Base-by-base conservation (phyloP, 768 basidiomycete genomes). In the Suillus bovinus region DNA sequence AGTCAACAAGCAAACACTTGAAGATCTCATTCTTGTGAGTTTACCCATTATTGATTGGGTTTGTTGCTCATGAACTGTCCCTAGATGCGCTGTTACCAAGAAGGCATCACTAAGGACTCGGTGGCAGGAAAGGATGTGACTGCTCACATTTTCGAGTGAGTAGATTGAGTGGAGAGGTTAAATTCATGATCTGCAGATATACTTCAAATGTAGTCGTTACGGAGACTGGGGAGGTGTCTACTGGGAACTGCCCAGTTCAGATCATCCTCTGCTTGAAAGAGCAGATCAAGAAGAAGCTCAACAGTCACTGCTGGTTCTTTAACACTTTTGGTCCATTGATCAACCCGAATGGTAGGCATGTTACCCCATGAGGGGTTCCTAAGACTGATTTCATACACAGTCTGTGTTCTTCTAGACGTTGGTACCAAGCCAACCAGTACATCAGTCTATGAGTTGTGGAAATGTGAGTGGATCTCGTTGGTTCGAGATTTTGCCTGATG, bases 291-390 rank as follows among this genome's bases (percentile, higher is more conserved):
- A 96, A 96, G 82, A 96, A 97, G 74, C 82, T 96, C 68, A 96
- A 96, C 79, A 91, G 89, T 68, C 94, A 97, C 70, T 85, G 95
- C n/a, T 97, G 95, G 95, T 96, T 96, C 82, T 96, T 97, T 84
- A 97, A 97, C 70, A 95, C 93, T 0, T 92, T 96, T 66, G 91
- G 92, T 24, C 93, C 94, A 29, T 80, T 96, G 61, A 84, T 96
- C 68, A 85, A 88, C 64, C 90, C 94, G 42, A 93, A 94, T 69
- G 90, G 90, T 88, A 57, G 38, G 78, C 46, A 11, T 24, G 24
- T 57, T 56, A 29, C 10, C 8, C n/a, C 17, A 31, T 6, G 3
- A 3, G 47, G 5, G n/a, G 41, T 53, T 24, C 47, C 14, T 66
- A 13, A 66, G 13, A 42, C 10, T 31, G 44, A 46, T 11, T 42